phyloP scores from a whole-genome alignment of 257 asterid genomes.

The Echium plantagineum region DNA sequence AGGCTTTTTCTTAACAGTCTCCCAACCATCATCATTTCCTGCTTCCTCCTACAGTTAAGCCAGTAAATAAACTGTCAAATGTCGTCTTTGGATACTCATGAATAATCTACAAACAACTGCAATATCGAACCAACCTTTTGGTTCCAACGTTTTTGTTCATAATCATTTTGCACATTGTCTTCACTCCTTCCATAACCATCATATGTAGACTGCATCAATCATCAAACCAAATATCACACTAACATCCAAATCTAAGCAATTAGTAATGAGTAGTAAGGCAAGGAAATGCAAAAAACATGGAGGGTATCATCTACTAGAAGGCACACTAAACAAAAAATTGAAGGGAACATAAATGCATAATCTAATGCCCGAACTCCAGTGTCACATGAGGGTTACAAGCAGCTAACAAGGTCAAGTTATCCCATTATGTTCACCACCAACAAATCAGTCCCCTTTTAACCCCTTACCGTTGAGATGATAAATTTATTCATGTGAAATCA shows the following conservation, averaged over 20 bases:
- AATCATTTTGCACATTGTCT: conserved; percentile 12
- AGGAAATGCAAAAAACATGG: background rate
- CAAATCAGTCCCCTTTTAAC: background rate
- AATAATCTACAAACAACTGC: conserved; percentile 10
- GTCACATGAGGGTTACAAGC: background rate
- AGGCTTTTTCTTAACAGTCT: conserved; percentile 56
- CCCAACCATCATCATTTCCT: conserved; percentile 59
- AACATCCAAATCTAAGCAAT: background rate
- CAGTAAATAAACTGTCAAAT: conserved; percentile 10
- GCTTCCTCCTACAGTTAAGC: conserved; percentile 33
- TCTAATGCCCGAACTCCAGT: background rate
- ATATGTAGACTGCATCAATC: conserved; percentile 7
- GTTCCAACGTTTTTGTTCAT: conserved; percentile 10
- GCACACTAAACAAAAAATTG: background rate
- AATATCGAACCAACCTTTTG: conserved; percentile 17
- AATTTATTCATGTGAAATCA: background rate
- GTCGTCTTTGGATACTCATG: background rate
- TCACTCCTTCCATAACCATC: conserved; percentile 15
- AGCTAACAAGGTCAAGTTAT: background rate
- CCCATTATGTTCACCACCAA: background rate
- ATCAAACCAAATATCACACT: background rate
- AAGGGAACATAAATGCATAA: background rate
- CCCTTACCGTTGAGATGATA: background rate
- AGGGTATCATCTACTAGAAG: background rate
- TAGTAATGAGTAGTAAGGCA: no score